These are phyloP conservation scores for Rhodotorula sp. DNA, from an alignment of 1,284 basidiomycete species.

Conservation along the genomic window DNA sequence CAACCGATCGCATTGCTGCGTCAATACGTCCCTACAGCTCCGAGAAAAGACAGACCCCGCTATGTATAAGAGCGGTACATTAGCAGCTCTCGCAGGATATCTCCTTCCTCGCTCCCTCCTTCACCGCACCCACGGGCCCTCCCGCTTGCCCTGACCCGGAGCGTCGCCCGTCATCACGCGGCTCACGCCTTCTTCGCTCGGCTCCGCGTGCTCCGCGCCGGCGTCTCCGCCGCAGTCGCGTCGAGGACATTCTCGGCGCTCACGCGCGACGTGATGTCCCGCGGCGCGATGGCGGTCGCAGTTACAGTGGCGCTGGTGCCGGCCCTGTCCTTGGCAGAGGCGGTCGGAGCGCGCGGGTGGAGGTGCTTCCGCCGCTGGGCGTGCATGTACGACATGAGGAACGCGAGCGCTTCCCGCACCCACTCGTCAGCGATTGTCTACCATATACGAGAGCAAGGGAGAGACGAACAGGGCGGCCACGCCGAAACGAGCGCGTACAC, in stretches of 20 bases:
- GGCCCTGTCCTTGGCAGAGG: not conserved
- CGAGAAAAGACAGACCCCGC: too few relatives aligned
- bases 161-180: not conserved
- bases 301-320: not conserved
- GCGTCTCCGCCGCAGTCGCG: slow-evolving; percentile 6
- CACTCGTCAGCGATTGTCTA: not conserved
- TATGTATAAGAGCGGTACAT: too few relatives aligned
- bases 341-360: not conserved
- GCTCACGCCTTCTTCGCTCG: slow-evolving; percentile 10
- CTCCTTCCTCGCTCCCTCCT: not conserved
- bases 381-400: slow-evolving; percentile 47
- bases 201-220: slow-evolving; percentile 33
- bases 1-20: too few relatives aligned
- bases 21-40: too few relatives aligned
- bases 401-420: slow-evolving; percentile 33
- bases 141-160: too few relatives aligned
- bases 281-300: not conserved
- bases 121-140: not conserved
- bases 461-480: slow-evolving; percentile 42
- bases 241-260: slow-evolving; percentile 4
- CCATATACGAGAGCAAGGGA: too few relatives aligned
- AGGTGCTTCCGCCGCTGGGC: slow-evolving; percentile 43
- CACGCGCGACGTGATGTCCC: slow-evolving; percentile 13
- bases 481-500: slow-evolving; percentile 28
- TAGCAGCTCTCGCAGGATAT: too few relatives aligned